Evolutionary conservation across 352 stramenopile genomes (phyloP).

Genomic region (Plasmopara muralis): DNA sequence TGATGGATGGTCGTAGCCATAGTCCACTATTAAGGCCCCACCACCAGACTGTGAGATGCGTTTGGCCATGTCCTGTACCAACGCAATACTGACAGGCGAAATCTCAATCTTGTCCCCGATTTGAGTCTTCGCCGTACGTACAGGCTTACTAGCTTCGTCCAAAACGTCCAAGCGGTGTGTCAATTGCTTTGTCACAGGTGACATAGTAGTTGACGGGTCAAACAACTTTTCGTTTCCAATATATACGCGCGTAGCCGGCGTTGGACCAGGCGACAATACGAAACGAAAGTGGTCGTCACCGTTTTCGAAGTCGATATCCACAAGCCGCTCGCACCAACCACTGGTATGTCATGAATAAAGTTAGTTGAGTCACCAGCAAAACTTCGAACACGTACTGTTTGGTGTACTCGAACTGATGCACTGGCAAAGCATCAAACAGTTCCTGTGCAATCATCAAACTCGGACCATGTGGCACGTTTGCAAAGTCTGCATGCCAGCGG

Average conservation of each 20-base stretch:
- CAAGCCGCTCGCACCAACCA: conserved; percentile 91
- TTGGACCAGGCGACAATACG: conserved; percentile 89
- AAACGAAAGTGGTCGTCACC: conserved; percentile 87
- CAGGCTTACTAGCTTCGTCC: conserved; percentile 28
- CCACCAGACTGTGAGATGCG: conserved; percentile 80
- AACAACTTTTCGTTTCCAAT: conserved; percentile 79
- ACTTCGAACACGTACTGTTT: conserved; percentile 32
- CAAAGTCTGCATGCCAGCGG: conserved; percentile 86
- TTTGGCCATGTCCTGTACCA: conserved; percentile 90
- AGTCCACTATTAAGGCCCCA: conserved; percentile 92
- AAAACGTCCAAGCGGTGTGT: conserved; percentile 38
- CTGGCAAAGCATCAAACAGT: conserved; percentile 91
- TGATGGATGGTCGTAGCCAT: conserved; percentile 89
- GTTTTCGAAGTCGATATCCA: conserved; percentile 87
- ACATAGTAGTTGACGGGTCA: conserved; percentile 36
- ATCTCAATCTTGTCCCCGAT: conserved; percentile 91
- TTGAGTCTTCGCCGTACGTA: conserved; percentile 49
- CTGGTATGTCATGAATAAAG: conserved; percentile 22
- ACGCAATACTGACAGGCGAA: conserved; percentile 86
- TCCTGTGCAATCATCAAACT: conserved; percentile 91
- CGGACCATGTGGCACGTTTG: conserved; percentile 64
- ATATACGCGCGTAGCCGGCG: conserved; percentile 86
- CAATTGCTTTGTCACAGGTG: conserved; percentile 22
- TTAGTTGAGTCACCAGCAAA: no score
- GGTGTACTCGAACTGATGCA: conserved; percentile 95